phyloP scores from a whole-genome alignment of 192 early-diverging fungal genomes.

The Entomortierella beljakovae region DNA sequence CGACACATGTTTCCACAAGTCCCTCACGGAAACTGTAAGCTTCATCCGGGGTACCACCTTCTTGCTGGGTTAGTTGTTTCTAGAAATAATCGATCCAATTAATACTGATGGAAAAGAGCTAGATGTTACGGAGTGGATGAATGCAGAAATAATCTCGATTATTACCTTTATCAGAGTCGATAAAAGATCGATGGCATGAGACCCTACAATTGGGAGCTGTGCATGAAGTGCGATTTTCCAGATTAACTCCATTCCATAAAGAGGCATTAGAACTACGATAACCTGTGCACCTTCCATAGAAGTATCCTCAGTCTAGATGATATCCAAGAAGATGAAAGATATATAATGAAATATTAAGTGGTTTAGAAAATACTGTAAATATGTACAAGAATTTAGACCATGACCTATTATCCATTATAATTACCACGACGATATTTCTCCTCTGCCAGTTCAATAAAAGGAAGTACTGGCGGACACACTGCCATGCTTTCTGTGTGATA shows the following conservation, averaged over 20 bases:
- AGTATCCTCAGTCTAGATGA: slow-evolving; percentile 5
- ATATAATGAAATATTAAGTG: not conserved
- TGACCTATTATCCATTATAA: no score
- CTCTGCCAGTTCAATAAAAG: slow-evolving; percentile 53
- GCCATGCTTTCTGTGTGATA: slow-evolving; percentile 52
- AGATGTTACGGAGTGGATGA: not conserved
- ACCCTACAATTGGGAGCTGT: slow-evolving; percentile 44
- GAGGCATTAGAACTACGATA: slow-evolving; percentile 40
- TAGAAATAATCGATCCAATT: not conserved
- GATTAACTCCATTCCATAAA: slow-evolving; percentile 57
- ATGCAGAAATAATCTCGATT: not conserved
- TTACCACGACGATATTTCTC: slow-evolving; percentile 36
- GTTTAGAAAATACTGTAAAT: not conserved
- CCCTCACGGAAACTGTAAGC: slow-evolving; percentile 48
- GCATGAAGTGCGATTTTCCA: slow-evolving; percentile 60
- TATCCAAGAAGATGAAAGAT: slow-evolving; percentile 11
- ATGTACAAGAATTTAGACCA: not conserved
- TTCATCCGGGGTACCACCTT: slow-evolving; percentile 16
- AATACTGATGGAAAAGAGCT: not conserved
- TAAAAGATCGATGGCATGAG: slow-evolving; percentile 49
- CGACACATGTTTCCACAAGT: slow-evolving; percentile 57
- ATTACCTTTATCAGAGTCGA: slow-evolving; percentile 42
- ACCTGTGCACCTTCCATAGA: slow-evolving; percentile 9
- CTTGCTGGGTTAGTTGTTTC: slow-evolving; percentile 34
- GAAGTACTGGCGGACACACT: slow-evolving; percentile 54